These are phyloP conservation scores for Citrus unshiu DNA, from an alignment of 345 rosid species.

Conservation along the genomic window DNA sequence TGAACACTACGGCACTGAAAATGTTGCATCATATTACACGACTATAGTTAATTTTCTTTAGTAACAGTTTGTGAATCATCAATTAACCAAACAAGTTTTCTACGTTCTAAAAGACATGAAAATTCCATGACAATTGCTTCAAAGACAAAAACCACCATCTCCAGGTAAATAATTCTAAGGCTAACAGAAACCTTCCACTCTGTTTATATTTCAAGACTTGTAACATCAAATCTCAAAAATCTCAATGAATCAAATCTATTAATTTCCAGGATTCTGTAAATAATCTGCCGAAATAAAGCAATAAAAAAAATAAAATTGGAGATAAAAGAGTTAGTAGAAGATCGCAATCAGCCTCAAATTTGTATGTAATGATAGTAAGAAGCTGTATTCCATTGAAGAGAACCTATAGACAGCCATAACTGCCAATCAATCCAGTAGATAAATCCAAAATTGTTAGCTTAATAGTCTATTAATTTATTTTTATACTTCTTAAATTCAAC, in stretches of 20 bases:
- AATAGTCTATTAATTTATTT: background rate
- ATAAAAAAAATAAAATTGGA: background rate
- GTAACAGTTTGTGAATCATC: no score
- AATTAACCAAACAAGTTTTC: background rate
- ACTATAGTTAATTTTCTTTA: no score
- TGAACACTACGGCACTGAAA: background rate
- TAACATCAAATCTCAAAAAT: no score
- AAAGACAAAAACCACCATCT: background rate
- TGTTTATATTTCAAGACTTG: no score
- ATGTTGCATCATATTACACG: background rate
- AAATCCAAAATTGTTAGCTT: background rate
- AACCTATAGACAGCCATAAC: background rate
- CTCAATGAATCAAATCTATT: no score
- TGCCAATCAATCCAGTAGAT: background rate
- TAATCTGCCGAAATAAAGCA: background rate
- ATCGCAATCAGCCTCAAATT: background rate
- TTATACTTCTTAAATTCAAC: background rate
- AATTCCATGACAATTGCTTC: background rate
- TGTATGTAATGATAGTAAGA: background rate
- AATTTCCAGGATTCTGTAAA: no score
- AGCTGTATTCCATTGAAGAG: background rate
- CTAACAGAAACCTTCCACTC: no score
- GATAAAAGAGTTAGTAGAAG: background rate
- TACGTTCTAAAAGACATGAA: no score
- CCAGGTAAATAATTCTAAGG: no score